These are phyloP conservation scores for Opeltia flavorubescens DNA, from an alignment of 495 filamentous ascomycete genomes.

Conservation along the genomic window DNA sequence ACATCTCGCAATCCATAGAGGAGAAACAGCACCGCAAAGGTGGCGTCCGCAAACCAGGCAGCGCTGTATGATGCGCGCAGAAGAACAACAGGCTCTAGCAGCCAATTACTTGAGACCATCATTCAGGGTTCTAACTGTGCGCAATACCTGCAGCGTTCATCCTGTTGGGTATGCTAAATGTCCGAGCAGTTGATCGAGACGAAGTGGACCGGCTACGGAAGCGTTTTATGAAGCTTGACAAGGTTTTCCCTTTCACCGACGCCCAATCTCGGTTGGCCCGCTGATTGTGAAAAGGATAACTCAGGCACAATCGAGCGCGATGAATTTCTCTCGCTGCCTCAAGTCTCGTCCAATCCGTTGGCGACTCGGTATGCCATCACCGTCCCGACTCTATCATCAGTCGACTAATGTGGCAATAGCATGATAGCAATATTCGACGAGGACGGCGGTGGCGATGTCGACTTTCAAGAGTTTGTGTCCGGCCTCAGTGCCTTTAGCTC, in stretches of 20 bases:
- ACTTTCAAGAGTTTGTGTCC: conserved; percentile 98
- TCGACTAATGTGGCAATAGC: conserved; percentile 27
- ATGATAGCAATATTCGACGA: conserved; percentile 99
- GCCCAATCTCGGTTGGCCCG: not conserved
- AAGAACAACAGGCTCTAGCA: conserved; percentile 69
- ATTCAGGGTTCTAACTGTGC: conserved; percentile 92
- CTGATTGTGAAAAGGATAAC: conserved; percentile 52
- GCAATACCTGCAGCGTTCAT: not conserved
- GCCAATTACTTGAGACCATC: conserved; percentile 83
- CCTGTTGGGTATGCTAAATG: not conserved
- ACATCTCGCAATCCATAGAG: no score
- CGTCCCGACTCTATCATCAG: not conserved
- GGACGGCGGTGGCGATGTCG: conserved; percentile 93
- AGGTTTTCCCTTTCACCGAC: conserved; percentile 35
- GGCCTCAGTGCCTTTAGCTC: conserved; percentile 88
- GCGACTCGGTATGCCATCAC: conserved; percentile 63
- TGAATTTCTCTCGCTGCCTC: conserved; percentile 91
- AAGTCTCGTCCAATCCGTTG: conserved; percentile 95
- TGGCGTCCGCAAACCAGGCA: conserved; percentile 28
- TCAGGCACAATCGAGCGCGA: conserved; percentile 97
- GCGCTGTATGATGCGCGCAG: conserved; percentile 36
- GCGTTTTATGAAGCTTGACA: conserved; percentile 98
- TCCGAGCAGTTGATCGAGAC: conserved; percentile 69
- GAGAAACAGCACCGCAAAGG: conserved; percentile 7
- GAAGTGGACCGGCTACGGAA: conserved; percentile 92